Evolutionary conservation across 2,329 filamentous ascomycete species (phyloP).

Genomic region (Aspergillus sp.): DNA sequence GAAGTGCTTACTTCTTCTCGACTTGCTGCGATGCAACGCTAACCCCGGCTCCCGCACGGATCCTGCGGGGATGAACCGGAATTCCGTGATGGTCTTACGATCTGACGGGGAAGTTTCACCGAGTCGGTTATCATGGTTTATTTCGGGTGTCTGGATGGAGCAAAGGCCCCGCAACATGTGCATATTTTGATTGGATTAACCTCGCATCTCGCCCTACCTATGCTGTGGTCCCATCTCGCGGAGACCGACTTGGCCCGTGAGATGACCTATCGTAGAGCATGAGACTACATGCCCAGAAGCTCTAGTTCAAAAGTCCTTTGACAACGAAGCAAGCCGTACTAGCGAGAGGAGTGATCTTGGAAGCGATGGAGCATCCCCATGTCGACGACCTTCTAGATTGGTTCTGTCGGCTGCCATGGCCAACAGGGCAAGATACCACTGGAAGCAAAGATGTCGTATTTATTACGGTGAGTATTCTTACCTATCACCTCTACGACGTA

Average conservation of each 20-base stretch:
- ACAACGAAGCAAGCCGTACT: too few species aligned
- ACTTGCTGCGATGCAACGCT: neutral
- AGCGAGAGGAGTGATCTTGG: too few species aligned
- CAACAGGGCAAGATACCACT: too few species aligned
- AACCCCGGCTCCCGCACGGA: neutral
- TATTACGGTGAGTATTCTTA: too few species aligned
- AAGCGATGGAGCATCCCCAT: too few species aligned
- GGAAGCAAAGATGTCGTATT: too few species aligned
- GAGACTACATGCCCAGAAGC: neutral
- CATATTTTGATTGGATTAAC: neutral
- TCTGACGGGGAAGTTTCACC: neutral
- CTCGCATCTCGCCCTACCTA: neutral
- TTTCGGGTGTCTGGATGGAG: neutral
- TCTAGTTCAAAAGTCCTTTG: too few species aligned
- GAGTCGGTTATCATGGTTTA: neutral
- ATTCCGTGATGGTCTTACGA: too few species aligned
- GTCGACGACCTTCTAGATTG: too few species aligned
- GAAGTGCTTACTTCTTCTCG: neutral
- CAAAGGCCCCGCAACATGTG: neutral
- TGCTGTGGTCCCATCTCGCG: neutral
- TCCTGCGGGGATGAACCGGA: too few species aligned
- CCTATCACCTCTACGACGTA: too few species aligned
- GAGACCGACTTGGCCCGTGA: neutral
- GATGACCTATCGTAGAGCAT: neutral
- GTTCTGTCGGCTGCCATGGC: too few species aligned